These are phyloP conservation scores for Phytophthora parvispora DNA, from an alignment of 352 stramenopile species.

Conservation along the genomic window DNA sequence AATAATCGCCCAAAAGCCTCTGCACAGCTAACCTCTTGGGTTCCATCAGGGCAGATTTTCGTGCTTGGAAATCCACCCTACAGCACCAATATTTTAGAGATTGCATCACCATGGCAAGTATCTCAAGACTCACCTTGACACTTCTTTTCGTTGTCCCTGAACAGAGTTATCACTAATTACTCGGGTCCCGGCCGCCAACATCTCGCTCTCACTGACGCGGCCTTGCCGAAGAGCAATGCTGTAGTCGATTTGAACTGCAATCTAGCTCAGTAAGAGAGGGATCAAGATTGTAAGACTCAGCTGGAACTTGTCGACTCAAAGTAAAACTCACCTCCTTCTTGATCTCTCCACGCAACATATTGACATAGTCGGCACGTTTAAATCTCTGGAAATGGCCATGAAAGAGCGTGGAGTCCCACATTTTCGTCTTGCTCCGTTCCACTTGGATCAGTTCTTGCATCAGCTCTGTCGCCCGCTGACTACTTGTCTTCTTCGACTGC, in stretches of 20 bases:
- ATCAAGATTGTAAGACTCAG: background rate
- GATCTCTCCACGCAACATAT: conserved; percentile 72
- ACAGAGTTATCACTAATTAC: background rate
- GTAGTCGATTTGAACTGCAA: conserved; percentile 71
- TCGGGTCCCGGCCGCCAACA: conserved; percentile 11
- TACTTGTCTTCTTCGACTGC: conserved; percentile 70
- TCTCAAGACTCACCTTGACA: conserved; percentile 37
- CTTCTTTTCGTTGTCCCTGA: conserved; percentile 34
- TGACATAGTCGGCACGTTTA: conserved; percentile 63
- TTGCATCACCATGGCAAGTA: background rate
- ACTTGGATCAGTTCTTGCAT: conserved; percentile 75
- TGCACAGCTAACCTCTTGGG: conserved; percentile 48
- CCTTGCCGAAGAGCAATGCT: conserved; percentile 48
- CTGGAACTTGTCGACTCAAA: background rate
- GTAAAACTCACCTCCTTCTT: conserved; percentile 67
- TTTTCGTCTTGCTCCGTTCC: conserved; percentile 60
- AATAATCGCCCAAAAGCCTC: conserved; percentile 60
- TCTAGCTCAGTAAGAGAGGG: conserved; percentile 29
- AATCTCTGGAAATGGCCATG: conserved; percentile 81
- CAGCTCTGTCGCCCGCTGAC: conserved; percentile 60
- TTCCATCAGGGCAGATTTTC: conserved; percentile 62
- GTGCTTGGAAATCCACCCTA: conserved; percentile 60
- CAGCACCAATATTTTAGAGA: background rate
- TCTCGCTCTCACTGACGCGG: conserved; percentile 27
- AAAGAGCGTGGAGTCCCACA: conserved; percentile 77